Evolutionary conservation across 2,329 filamentous ascomycete species (phyloP).

Genomic region (Colletotrichum lini): DNA sequence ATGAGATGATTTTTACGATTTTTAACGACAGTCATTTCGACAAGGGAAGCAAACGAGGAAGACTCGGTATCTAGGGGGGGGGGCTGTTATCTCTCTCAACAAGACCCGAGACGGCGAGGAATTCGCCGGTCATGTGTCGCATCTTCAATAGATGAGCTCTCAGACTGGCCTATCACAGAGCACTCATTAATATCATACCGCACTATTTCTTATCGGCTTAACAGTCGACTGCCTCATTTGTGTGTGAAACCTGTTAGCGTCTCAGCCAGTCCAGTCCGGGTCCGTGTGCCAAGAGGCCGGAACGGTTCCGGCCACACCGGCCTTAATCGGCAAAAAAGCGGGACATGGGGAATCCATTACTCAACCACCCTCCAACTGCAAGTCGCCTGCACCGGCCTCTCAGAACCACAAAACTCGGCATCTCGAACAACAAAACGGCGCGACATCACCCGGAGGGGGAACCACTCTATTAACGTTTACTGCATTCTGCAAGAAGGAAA

Average conservation of each 20-base stretch:
- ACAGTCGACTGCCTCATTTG: conserved; percentile 9
- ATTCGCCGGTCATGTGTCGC: conserved; percentile 1
- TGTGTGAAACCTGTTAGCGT: conserved; percentile 39
- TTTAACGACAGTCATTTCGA: conserved; percentile 11
- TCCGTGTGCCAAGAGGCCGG: conserved; percentile 41
- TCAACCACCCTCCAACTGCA: conserved; percentile 35
- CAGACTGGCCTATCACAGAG: conserved; percentile 4
- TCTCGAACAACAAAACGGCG: conserved; percentile 9
- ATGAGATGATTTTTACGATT: conserved; percentile 8
- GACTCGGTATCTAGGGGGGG: not conserved
- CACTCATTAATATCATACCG: conserved; percentile 24
- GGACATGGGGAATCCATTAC: conserved; percentile 31
- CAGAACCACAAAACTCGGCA: conserved; percentile 18
- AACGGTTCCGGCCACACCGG: conserved; percentile 43
- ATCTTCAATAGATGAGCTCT: conserved; percentile 29
- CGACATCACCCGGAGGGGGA: not conserved
- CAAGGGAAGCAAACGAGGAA: not conserved
- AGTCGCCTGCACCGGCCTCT: conserved; percentile 1
- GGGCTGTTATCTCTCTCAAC: not conserved
- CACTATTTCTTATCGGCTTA: conserved; percentile 23
- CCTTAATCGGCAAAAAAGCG: conserved; percentile 39
- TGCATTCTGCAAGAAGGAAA: not conserved
- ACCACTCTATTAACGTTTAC: not conserved
- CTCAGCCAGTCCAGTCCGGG: conserved; percentile 28
- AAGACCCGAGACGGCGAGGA: not conserved